Percentiles rank a stretch among this genome's conserved stretches.
phyloP scores from a whole-genome alignment of 495 filamentous ascomycete species.

The Xylaria sp. region DNA sequence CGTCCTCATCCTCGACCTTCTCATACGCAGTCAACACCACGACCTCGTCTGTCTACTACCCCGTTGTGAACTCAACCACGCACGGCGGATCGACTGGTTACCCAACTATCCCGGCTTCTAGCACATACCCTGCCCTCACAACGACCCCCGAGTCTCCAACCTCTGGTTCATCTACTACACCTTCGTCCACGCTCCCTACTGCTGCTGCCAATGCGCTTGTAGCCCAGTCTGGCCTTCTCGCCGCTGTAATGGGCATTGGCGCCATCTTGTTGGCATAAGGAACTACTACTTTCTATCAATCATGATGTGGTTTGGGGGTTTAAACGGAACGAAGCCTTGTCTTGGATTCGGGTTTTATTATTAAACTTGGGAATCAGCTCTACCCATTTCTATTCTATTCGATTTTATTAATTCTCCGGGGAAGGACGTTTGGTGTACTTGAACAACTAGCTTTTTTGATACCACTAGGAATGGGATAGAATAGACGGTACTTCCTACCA shows the following conservation, averaged over 20 bases:
- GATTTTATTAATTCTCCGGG: conserved; percentile 33
- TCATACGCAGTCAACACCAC: conserved; percentile 11
- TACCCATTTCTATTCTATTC: conserved; percentile 30
- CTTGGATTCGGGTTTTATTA: conserved; percentile 5
- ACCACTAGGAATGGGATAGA: conserved; percentile 31
- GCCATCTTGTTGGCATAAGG: conserved; percentile 51
- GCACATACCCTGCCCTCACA: conserved; percentile 35
- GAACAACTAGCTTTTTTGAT: conserved; percentile 28
- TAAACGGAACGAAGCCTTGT: not conserved
- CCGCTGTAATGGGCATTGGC: conserved; percentile 50
- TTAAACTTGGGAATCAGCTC: not conserved
- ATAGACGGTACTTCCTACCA: conserved; percentile 13
- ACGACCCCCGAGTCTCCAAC: not conserved
- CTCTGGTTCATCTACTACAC: conserved; percentile 29
- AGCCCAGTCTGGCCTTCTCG: conserved; percentile 50
- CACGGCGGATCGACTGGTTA: conserved; percentile 48
- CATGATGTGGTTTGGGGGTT: not conserved
- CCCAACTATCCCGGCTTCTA: conserved; percentile 35
- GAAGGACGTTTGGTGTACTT: conserved; percentile 35
- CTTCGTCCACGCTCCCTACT: conserved; percentile 33
- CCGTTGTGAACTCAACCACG: conserved; percentile 47
- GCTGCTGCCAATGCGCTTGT: conserved; percentile 44
- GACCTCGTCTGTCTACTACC: conserved; percentile 38
- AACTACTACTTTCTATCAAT: not conserved
- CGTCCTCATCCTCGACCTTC: conserved; percentile 28